Conservation (phyloP, 495 filamentous ascomycete species). For the Penicillium simplicissimum region DNA sequence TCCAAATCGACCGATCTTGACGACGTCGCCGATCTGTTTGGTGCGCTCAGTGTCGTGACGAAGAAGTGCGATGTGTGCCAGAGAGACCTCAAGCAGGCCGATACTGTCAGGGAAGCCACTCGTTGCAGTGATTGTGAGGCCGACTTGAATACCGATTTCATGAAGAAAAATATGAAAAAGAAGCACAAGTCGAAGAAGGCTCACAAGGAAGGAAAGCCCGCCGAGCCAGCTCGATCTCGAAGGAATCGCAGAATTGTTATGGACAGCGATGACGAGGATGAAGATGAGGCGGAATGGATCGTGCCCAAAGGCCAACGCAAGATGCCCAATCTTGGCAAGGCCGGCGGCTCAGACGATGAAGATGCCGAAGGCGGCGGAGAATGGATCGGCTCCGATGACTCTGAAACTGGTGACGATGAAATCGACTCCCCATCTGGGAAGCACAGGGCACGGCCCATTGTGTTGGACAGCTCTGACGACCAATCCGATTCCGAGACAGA, state of each 20-base stretch:
- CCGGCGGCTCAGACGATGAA: constrained; percentile 81
- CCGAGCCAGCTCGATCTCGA: constrained; percentile 40
- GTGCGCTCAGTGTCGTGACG: constrained; percentile 73
- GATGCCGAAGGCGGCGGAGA: constrained; percentile 83
- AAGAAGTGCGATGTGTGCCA: constrained; percentile 92
- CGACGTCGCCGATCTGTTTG: constrained; percentile 80
- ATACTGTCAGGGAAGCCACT: constrained; percentile 57
- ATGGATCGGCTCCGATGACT: constrained; percentile 67
- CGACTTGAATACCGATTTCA: constrained; percentile 56
- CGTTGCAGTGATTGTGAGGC: constrained; percentile 73
- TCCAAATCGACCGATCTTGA: constrained; percentile 66
- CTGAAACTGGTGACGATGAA: constrained; percentile 52
- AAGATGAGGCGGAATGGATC: constrained; percentile 69
- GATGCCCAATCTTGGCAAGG: constrained; percentile 63
- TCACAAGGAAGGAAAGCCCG: constrained; percentile 35
- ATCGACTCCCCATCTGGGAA: constrained; percentile 37
- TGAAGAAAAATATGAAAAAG: constrained; percentile 41
- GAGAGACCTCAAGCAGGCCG: constrained; percentile 60
- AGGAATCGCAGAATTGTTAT: constrained; percentile 56
- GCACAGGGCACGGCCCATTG: constrained; percentile 19
- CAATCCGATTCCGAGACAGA: constrained; percentile 21
- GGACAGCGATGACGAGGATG: constrained; percentile 69
- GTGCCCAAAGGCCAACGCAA: constrained; percentile 63
- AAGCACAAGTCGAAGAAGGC: constrained; percentile 48
- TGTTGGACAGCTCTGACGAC: constrained; percentile 25